Evolutionary conservation across 2,329 filamentous ascomycete species (phyloP), one percentile per base, ranked within the genome.

Genomic region (Rhexocercosporidium sp.): DNA sequence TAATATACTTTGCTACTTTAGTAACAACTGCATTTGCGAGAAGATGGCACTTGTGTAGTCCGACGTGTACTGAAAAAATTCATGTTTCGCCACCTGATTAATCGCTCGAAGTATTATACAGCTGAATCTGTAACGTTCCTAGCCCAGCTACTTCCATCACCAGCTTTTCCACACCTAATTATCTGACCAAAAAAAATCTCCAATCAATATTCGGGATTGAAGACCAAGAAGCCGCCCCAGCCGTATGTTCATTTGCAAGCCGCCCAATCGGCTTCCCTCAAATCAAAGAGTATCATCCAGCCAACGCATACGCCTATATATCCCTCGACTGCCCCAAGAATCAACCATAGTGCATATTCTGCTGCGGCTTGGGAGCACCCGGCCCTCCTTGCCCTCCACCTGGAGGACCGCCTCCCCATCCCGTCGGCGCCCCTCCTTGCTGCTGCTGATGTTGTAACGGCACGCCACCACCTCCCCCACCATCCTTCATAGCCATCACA

Each of bases 291-390:
- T 11, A 39, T 9, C 44, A 37, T 51, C 59, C 37, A 53, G 16
- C 18, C 29, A 4, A n/a, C 9, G 1, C 9, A 27, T 22, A 37
- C 62, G 34, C 62, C 29, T 31, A 61, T 8, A 31, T 31, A 25
- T 18, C 3, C 8, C 18, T 6, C 25, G 34, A n/a, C 20, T 18
- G 2, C 29, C 34, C 12, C 29, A 2, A 34, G 12, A 53, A 59
- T 72, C 64, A 77, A 59, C 70, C 68, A 59, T 77, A 77, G 56
- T 75, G 74, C 75, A 77, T 77, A 61, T 72, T 72, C 53, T 74
- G 70, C 56, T 71, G 72, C 22, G 64, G 72, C 65, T 75, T 73
- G 8, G 69, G 70, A 9, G 59, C 66, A 11, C 64, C 70, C 9
- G 27, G 59, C 8, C 63, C 67, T 44, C 66, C 69, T 11, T 7